Evolutionary conservation across 2,329 filamentous ascomycete species (phyloP).

Genomic region (Neurospora crassa): DNA sequence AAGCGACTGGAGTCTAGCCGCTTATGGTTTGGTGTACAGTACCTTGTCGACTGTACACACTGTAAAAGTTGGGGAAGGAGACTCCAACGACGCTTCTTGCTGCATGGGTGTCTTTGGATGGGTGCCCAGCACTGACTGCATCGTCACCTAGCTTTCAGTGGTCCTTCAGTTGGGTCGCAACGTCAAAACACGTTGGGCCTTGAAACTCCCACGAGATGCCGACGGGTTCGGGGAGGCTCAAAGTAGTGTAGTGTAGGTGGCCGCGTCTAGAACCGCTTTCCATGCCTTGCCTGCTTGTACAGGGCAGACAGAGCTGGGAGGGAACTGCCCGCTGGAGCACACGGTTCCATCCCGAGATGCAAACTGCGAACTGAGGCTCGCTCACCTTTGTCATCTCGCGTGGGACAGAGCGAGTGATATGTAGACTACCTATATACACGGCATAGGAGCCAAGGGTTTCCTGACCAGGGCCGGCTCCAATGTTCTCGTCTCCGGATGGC

Average conservation of each 20-base stretch:
- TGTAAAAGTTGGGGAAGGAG: background rate
- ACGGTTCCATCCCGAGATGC: background rate
- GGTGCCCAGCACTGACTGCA: background rate
- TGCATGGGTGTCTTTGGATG: background rate
- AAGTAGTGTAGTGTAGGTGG: too few relatives aligned
- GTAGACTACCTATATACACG: background rate
- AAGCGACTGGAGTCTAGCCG: background rate
- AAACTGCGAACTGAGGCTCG: background rate
- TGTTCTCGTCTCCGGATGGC: background rate
- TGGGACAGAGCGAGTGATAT: background rate
- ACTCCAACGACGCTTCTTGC: background rate
- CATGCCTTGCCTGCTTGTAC: background rate
- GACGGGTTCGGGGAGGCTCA: background rate
- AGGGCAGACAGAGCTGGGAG: too few relatives aligned
- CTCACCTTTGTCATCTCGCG: background rate
- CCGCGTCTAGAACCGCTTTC: background rate
- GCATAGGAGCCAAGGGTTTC: background rate
- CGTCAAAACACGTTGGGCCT: background rate
- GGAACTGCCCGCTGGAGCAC: background rate
- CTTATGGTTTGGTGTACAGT: background rate
- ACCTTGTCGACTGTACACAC: background rate
- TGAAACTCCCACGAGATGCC: background rate
- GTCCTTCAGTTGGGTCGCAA: background rate
- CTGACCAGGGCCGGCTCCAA: background rate
- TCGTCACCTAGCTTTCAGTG: background rate